Evolutionary conservation across 192 early-diverging fungal species (phyloP).

Genomic region (Gaertneriomyces semiglobifer): DNA sequence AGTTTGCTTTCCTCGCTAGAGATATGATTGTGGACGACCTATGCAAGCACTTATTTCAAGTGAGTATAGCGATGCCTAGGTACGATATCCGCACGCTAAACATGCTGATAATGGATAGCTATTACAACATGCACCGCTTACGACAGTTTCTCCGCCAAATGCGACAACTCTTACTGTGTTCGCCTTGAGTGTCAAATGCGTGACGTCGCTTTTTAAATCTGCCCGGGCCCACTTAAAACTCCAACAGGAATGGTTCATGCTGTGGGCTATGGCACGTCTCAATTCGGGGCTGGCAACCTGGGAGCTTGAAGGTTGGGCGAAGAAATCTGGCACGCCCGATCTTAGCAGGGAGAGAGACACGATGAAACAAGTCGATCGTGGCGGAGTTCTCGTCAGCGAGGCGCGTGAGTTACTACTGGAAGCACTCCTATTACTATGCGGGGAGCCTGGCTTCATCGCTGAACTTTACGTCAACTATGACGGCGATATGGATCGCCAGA

Average conservation of each 20-base stretch:
- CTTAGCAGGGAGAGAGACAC: constrained; percentile 8
- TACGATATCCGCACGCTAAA: no score
- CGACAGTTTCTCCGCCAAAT: constrained; percentile 36
- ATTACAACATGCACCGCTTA: constrained; percentile 53
- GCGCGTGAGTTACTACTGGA: constrained; percentile 84
- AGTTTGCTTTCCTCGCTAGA: constrained; percentile 34
- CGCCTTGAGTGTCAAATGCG: constrained; percentile 58
- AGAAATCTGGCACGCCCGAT: not conserved
- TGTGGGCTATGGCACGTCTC: constrained; percentile 45
- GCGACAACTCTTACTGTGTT: constrained; percentile 45
- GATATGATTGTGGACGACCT: constrained; percentile 78
- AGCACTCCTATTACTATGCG: constrained; percentile 49
- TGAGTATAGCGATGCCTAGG: constrained; percentile 37
- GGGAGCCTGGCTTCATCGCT: constrained; percentile 70
- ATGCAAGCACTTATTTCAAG: constrained; percentile 80
- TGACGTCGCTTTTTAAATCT: constrained; percentile 70
- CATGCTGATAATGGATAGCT: constrained; percentile 28
- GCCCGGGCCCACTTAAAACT: constrained; percentile 64
- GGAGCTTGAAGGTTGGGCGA: constrained; percentile 46
- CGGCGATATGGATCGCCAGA: constrained; percentile 69
- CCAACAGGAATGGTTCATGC: constrained; percentile 74
- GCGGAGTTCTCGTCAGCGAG: constrained; percentile 63
- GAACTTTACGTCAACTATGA: constrained; percentile 97
- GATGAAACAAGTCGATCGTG: constrained; percentile 17
- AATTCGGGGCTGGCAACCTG: constrained; percentile 48